Percentiles rank a stretch among this genome's conserved stretches.
Conservation (phyloP, 345 rosid species). For the Populus pruinosa region DNA sequence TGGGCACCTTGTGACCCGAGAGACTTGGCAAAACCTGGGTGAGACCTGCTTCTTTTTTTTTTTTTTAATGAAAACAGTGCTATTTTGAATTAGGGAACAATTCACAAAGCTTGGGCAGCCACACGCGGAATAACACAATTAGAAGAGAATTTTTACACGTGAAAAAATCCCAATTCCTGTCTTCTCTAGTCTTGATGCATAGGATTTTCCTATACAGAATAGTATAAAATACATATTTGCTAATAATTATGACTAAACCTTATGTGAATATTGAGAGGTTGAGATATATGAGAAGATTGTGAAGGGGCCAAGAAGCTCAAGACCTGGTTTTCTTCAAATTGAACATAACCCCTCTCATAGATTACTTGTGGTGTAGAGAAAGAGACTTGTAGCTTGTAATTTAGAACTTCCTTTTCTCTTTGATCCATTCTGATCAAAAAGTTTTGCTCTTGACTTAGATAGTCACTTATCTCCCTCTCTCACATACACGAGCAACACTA, state of each 20-base stretch:
- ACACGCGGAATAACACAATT: too few species aligned
- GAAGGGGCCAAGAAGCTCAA: constrained; percentile 63
- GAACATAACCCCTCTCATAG: constrained; percentile 69
- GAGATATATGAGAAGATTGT: constrained; percentile 39
- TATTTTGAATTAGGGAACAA: too few species aligned
- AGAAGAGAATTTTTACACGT: too few species aligned
- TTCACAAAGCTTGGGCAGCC: too few species aligned
- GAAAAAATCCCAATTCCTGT: too few species aligned
- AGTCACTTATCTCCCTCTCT: constrained; percentile 1
- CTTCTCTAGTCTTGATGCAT: background rate
- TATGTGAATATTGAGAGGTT: constrained; percentile 36
- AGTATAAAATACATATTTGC: background rate
- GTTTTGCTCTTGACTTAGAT: constrained; percentile 4
- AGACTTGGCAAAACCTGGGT: too few species aligned
- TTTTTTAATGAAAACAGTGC: too few species aligned
- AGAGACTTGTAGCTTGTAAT: constrained; percentile 60
- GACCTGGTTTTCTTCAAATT: constrained; percentile 70
- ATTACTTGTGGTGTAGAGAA: constrained; percentile 53
- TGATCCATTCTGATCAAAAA: constrained; percentile 40
- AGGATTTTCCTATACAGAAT: background rate
- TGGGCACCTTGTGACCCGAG: too few species aligned
- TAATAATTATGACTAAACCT: constrained; percentile 35
- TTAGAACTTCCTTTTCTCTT: constrained; percentile 44
- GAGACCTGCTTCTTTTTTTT: too few species aligned
- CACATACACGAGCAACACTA: constrained; percentile 12